Base-by-base conservation (phyloP, 345 rosid genomes). In the Corchorus capsularis region DNA sequence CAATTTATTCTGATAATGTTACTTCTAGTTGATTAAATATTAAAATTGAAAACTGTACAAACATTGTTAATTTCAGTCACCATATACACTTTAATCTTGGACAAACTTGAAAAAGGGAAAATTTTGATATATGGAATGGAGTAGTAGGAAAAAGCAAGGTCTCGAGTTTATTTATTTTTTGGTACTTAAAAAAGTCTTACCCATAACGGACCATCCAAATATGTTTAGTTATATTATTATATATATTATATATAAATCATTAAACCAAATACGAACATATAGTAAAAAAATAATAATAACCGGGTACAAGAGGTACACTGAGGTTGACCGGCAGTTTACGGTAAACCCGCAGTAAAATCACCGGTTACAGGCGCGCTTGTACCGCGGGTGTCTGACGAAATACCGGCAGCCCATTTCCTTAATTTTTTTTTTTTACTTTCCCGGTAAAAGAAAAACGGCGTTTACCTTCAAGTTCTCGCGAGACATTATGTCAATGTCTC, bases 311-410 rank as follows among this genome's bases (percentile, higher is more conserved):
- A 5, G 22, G 39, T 45, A 52, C 60, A 85, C 87, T 57, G 32
- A 5, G 22, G 39, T 45, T 56, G 63, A 86, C 89, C 60, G 85
- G 86, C 85, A 86, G 37, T 67, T 7, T n/a, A 77, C 90, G 64
- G 88, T 85, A 53, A 66, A 81, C 75, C 75, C 80, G 91, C 86
- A 78, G 82, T 78, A 73, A 82, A 79, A 72, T 66, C 76, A 75
- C 85, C 79, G 76, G 57, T 77, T 71, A 49, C 79, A 52, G 17
- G 77, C 78, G 74, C 59, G 81, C 84, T 82, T 84, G 83, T 69
- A 77, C 79, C 63, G 75, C 87, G 82, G 89, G 72, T 84, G 91
- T 85, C 82, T 79, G 80, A 78, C 80, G 68, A 76, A 84, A 71
- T 61, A 84, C 87, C 88, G 82, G 88, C 90, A 83, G 39, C 13